Conservation (phyloP, 768 basidiomycete genomes). For the Collybia sp. region DNA sequence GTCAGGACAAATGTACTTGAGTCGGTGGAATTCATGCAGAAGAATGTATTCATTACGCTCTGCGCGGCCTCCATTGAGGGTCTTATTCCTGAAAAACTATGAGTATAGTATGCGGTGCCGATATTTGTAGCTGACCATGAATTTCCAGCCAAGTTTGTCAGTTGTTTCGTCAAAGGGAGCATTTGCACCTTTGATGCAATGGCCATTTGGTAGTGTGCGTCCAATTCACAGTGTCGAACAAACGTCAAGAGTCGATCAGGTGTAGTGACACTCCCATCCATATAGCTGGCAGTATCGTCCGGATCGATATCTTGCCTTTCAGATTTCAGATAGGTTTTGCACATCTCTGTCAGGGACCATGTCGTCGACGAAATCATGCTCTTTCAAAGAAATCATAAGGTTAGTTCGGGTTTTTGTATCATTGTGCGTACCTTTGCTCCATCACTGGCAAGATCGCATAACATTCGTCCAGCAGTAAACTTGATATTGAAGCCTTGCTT, state of each 20-base stretch:
- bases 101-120: background rate
- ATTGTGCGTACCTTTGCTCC: constrained; percentile 71
- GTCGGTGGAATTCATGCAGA: constrained; percentile 93
- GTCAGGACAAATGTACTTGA: constrained; percentile 96
- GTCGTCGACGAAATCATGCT: constrained; percentile 97
- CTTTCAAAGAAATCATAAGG: constrained; percentile 31
- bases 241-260: constrained; percentile 83
- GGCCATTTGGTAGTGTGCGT: constrained; percentile 97
- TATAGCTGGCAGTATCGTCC: constrained; percentile 87
- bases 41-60: constrained; percentile 99
- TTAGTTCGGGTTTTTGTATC: background rate
- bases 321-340: constrained; percentile 78
- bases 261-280: constrained; percentile 76
- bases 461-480: constrained; percentile 78
- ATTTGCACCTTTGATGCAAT: constrained; percentile 93
- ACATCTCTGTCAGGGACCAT: constrained; percentile 99
- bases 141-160: constrained; percentile 95
- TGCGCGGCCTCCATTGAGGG: constrained; percentile 93
- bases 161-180: constrained; percentile 84
- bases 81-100: constrained; percentile 75
- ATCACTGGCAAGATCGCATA: constrained; percentile 93
- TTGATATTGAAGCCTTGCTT: constrained; percentile 80
- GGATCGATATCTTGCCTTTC: constrained; percentile 93
- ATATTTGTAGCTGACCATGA: constrained; percentile 63
- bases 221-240: constrained; percentile 90